These are phyloP conservation scores for Laguncularia racemosa DNA, from an alignment of 345 rosid species.

Conservation along the genomic window DNA sequence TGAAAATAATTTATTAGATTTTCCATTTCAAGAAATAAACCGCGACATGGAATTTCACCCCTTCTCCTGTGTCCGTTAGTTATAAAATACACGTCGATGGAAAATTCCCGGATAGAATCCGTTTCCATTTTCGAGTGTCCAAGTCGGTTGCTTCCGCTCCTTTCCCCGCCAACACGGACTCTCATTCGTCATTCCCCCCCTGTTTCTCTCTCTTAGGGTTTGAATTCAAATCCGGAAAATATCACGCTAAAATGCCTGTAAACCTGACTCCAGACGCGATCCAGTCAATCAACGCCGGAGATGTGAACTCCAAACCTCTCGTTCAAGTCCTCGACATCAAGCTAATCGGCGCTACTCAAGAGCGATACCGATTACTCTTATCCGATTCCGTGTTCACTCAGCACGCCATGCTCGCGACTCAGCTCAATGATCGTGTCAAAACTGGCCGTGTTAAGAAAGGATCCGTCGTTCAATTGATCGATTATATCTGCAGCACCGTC, in stretches of 20 bases:
- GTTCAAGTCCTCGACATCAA: conserved; percentile 73
- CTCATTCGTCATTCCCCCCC: no score
- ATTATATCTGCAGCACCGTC: conserved; percentile 70
- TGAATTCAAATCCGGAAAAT: neutral
- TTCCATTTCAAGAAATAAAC: no score
- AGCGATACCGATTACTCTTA: conserved; percentile 62
- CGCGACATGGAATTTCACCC: no score
- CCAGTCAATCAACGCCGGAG: conserved; percentile 55
- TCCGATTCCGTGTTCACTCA: conserved; percentile 63
- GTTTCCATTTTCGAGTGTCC: no score
- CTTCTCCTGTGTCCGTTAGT: no score
- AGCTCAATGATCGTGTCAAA: conserved; percentile 70
- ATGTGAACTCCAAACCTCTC: conserved; percentile 69
- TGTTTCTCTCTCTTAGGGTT: conserved; percentile 6
- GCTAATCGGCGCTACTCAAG: conserved; percentile 49
- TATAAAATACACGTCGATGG: no score
- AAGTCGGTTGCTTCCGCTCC: no score
- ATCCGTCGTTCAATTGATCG: conserved; percentile 77
- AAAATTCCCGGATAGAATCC: no score
- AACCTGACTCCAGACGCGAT: conserved; percentile 69
- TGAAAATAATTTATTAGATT: no score
- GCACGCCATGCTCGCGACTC: conserved; percentile 77
- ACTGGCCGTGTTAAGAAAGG: conserved; percentile 53
- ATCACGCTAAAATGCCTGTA: conserved; percentile 47
- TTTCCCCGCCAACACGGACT: no score